Evolutionary conservation across 73 alveolate species (phyloP).

Genomic region (Stentor roeselii): DNA sequence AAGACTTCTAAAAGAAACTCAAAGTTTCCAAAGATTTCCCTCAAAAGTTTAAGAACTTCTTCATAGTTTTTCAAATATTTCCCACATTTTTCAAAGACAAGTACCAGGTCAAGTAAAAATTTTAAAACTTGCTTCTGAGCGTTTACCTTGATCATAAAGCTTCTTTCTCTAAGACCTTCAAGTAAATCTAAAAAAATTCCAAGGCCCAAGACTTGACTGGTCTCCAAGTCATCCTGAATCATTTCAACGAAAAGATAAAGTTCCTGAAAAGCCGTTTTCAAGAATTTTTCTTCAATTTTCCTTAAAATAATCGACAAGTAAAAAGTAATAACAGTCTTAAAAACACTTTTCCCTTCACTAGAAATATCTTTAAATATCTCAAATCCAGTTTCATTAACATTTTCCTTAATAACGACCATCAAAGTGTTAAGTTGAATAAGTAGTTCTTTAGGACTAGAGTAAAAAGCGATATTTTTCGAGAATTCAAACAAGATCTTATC

Average conservation of each 20-base stretch:
- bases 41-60: neutral
- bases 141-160: neutral
- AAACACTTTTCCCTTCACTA: neutral
- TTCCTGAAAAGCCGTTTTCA: neutral
- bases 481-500: neutral
- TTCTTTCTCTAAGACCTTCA: neutral
- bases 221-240: neutral
- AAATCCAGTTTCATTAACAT: neutral
- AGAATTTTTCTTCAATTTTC: neutral
- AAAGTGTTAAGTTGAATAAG: neutral
- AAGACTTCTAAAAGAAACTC: neutral
- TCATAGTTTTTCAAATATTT: neutral
- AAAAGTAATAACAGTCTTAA: neutral
- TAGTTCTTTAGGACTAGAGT: neutral
- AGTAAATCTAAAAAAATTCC: neutral
- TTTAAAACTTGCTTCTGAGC: neutral
- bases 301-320: neutral
- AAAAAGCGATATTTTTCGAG: neutral
- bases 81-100: neutral
- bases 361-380: neutral
- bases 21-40: neutral
- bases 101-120: neutral
- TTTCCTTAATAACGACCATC: neutral
- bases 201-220: neutral
- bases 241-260: neutral